Evolutionary conservation across 1,139 yeast species (phyloP).

Genomic region (Meyerozyma athensensis): DNA sequence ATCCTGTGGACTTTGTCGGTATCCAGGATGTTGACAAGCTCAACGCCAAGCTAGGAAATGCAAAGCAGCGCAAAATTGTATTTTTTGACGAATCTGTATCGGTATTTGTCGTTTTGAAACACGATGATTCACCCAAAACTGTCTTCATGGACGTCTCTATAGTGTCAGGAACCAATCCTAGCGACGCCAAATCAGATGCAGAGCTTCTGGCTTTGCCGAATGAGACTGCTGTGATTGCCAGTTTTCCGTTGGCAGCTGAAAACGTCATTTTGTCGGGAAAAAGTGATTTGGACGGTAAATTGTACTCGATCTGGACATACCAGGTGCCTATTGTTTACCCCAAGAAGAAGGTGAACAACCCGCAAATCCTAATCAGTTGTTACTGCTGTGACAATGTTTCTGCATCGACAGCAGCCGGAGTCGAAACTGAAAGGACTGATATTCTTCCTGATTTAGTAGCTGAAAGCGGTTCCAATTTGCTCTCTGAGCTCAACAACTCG

Average conservation of each 20-base stretch:
- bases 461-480: slow-evolving; percentile 16
- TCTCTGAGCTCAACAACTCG: slow-evolving; percentile 23
- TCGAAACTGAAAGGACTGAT: slow-evolving; percentile 5
- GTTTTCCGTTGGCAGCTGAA: slow-evolving; percentile 11
- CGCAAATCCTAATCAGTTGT: slow-evolving; percentile 25
- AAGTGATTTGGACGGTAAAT: slow-evolving; percentile 8
- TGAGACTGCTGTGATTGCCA: slow-evolving; percentile 10
- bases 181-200: slow-evolving; percentile 1
- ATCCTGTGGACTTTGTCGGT: background rate
- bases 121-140: slow-evolving; percentile 9
- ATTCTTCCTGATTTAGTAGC: slow-evolving; percentile 20
- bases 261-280: slow-evolving; percentile 14
- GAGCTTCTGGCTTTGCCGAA: slow-evolving; percentile 4
- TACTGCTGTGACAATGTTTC: slow-evolving; percentile 10
- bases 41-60: background rate
- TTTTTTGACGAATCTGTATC: slow-evolving; percentile 37
- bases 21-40: background rate
- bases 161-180: slow-evolving; percentile 5
- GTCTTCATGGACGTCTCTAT: slow-evolving; percentile 5
- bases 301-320: slow-evolving; percentile 29
- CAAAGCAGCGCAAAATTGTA: slow-evolving; percentile 15
- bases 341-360: slow-evolving; percentile 26
- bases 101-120: slow-evolving; percentile 28
- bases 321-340: slow-evolving; percentile 35
- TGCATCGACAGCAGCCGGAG: slow-evolving; percentile 5